Evolutionary conservation across 208 protist species (phyloP), one percentile per base, ranked within the genome.

Genomic region (Angomonas deanei): DNA sequence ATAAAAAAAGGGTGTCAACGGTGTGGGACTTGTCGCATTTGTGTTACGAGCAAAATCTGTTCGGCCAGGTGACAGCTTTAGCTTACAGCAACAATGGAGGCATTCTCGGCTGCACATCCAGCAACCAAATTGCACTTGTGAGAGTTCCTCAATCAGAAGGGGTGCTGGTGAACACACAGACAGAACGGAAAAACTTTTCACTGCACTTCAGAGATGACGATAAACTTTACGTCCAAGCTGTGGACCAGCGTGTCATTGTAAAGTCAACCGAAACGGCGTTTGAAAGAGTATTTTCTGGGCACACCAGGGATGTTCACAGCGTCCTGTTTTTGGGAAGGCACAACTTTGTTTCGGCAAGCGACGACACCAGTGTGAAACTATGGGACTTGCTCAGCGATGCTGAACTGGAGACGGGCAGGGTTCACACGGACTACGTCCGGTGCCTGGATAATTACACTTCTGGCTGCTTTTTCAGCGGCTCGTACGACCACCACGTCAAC

Each of bases 21-120:
- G 74, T 84, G 60, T 94, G 88, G 85, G 91, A 92, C 48, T 89
- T 74, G 52, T 67, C 78, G 10, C 66, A 77, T 48, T 31, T 92
- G 21, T 94, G 84, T 68, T 94, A 94, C 62, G 88, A 94, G 63
- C 88, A 94, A 68, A 80, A 79, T 10, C 72, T 94, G 24, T 94
- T 94, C 57, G 88, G 88, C 21, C 84, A 88, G 48, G 68, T 94
- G 13, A 92, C 82, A 2, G 76, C 68, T 55, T 11, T 88, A 31
- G 48, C 60, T 24, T 94, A 92, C 67, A 91, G 83, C 36, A 63
- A 78, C 53, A 19, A 63, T n/a, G 88, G 88, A 0, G 71, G 74
- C 4, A 19, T 82, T 55, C 56, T 94, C 1, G 84, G 84, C n/a
- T 72, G 68, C 33, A 86, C 81, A 0, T 90, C 84, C 0, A 90